Percentiles rank a stretch among this genome's conserved stretches.
Conservation (phyloP, 208 protist genomes). For the Angomonas ambiguus region DNA sequence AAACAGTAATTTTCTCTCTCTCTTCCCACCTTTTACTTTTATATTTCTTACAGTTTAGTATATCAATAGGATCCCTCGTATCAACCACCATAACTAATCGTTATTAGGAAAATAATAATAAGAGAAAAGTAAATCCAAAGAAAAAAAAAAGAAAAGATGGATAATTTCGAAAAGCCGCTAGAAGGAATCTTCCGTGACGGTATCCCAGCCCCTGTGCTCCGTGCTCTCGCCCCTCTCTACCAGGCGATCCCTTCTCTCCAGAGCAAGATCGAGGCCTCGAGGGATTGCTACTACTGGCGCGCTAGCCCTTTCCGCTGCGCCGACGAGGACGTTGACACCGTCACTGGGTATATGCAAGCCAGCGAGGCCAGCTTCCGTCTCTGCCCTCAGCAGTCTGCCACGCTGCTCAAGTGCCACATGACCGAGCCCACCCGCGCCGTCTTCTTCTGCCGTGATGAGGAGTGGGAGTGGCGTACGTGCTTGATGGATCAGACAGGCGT, state of each 20-base stretch:
- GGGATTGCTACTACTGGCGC: constrained; percentile 90
- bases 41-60: background rate
- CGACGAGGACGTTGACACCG: constrained; percentile 74
- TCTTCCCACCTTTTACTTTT: background rate
- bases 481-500: constrained; percentile 89
- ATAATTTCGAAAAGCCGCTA: constrained; percentile 78
- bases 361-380: constrained; percentile 84
- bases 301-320: constrained; percentile 83
- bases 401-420: constrained; percentile 91
- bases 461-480: constrained; percentile 91
- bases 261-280: constrained; percentile 46
- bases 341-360: constrained; percentile 84
- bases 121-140: too few species aligned
- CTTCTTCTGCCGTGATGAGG: constrained; percentile 89
- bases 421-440: constrained; percentile 85
- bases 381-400: constrained; percentile 87
- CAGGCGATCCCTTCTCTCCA: constrained; percentile 82
- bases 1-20: constrained; percentile 14
- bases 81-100: background rate
- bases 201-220: constrained; percentile 84
- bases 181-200: constrained; percentile 91
- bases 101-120: background rate
- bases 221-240: constrained; percentile 84
- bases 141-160: constrained; percentile 38
- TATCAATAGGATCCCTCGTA: background rate